Evolutionary conservation across 768 basidiomycete genomes (phyloP), one percentile per base, ranked within the genome.

Genomic region (Peribolospora kevripleyi): DNA sequence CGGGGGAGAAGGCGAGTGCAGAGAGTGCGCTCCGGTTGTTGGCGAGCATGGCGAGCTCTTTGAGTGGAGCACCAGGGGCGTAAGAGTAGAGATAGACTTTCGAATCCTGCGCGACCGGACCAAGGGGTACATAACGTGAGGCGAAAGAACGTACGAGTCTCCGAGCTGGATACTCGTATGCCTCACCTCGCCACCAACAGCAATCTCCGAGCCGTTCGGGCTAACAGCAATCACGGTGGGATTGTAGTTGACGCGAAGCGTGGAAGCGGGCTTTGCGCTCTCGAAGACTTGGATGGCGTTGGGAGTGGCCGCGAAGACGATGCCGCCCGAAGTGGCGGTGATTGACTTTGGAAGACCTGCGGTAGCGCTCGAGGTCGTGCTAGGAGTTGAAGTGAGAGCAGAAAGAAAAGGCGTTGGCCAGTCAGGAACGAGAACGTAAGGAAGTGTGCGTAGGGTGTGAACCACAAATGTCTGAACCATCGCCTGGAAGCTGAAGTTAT

Each of bases 11-110:
- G 0, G 82, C 76, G 5, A 95, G 66, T 0, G 78, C 77, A 46
- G 79, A 79, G 14, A 95, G 70, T 6, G 75, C 69, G 10, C 79
- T 82, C 59, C 75, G 75, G 65, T 82, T 81, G 41, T 76, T 78
- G 58, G 80, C 78, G 10, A 85, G 70, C 2, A 75, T 70, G 0
- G 67, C 74, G 39, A 62, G 66, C 65, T 82, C 80, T 50, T 70
- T 75, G 5, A 53, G 55, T 55, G 85, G 63, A 2, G 71, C 60
- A 0, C 78, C 80, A 25, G 25, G 25, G 57, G 81, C 76, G 80
- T 84, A 85, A 36, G 75, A 68, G 59, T 80, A 76, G 37, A 93
- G 68, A 46, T 75, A 75, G 9, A 91, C 75, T 67, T 83, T 86
- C 56, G 74, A 72, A 63, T 85, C 82, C 79, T 84, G 65, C 42